Base-by-base conservation (phyloP, 1,284 basidiomycete genomes). In the Vanrija sp. region DNA sequence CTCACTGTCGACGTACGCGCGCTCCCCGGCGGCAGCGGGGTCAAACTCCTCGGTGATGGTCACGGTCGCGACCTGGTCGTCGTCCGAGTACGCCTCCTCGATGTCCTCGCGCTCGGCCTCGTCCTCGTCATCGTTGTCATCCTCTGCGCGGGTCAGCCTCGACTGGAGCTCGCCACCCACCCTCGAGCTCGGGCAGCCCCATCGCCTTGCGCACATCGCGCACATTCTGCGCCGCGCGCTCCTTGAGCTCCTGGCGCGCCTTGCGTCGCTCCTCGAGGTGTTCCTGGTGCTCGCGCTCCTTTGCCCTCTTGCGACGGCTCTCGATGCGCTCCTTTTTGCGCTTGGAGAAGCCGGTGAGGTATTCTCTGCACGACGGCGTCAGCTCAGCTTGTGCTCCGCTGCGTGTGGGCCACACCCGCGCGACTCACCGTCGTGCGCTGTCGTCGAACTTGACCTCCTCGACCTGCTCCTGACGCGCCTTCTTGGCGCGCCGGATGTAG, bases 391-490 rank as follows among this genome's bases (percentile, higher is more conserved):
- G 28, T 28, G 26, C 26, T 28, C 15, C 21, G n/a, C n/a, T 38
- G n/a, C n/a, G n/a, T n/a, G n/a, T n/a, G n/a, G n/a, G n/a, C n/a
- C n/a, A n/a, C n/a, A n/a, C n/a, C n/a, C n/a, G n/a, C 25, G 34
- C 6, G 19, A 68, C 72, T 48, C 55, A 75, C 73, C 67, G 59
- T 55, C 76, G 56, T 7, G 72, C 73, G 9, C 68, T 65, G 62
- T 78, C 77, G 61, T 78, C 74, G 62, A 78, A 78, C 55, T 77
- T 73, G 64, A 78, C 69, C 56, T 73, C 73, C 51, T 78, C 76
- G 8, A 78, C 71, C 55, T 72, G 69, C 25, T 76, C 74, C 46
- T 65, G 65, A 6, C 73, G 62, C 12, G 67, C 68, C 53, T 70
- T 71, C 58, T 75, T 76, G 19, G 73, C 73, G 43, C 73, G 66